A percentile compares a stretch with the other conserved stretches of the same genome.
These are phyloP conservation scores for Hemisphaericaspora xylanilytica DNA, from an alignment of 1,139 yeast species.

Conservation along the genomic window DNA sequence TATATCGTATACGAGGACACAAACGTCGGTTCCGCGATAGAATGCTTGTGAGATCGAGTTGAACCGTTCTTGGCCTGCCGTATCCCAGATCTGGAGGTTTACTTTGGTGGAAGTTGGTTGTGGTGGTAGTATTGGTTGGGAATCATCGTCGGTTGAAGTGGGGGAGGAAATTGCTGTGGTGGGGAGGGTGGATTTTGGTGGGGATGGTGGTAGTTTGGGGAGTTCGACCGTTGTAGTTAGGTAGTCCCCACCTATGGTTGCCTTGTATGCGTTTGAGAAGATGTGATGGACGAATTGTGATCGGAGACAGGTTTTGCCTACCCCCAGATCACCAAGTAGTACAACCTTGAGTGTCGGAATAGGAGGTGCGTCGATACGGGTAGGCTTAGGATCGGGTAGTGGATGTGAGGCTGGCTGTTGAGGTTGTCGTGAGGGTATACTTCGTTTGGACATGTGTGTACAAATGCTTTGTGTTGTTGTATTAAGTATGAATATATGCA, in stretches of 20 bases:
- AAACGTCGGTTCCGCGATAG: constrained; percentile 61
- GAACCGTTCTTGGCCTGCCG: constrained; percentile 67
- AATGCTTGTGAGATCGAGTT: constrained; percentile 59
- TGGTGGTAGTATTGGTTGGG: no score
- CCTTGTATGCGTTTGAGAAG: constrained; percentile 57
- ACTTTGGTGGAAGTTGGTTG: constrained; percentile 18
- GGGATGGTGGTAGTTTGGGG: constrained; percentile 4
- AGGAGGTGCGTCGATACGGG: constrained; percentile 1
- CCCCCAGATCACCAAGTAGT: constrained; percentile 59
- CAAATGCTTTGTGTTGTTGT: no score
- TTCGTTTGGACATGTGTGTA: background rate
- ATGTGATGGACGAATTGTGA: constrained; percentile 58
- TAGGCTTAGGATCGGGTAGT: no score
- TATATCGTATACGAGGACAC: constrained; percentile 54
- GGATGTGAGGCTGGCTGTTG: no score
- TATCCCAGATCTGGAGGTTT: constrained; percentile 60
- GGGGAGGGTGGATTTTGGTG: background rate
- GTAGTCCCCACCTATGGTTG: constrained; percentile 64
- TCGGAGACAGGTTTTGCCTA: constrained; percentile 60
- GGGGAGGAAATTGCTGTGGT: background rate
- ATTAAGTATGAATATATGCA: no score
- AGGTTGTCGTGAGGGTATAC: constrained; percentile 1
- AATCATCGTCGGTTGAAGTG: background rate
- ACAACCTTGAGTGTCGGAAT: constrained; percentile 44
- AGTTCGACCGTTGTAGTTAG: constrained; percentile 44